Conservation (phyloP, 176 grass and related monocot genomes). For the Microstegium vimineum region DNA sequence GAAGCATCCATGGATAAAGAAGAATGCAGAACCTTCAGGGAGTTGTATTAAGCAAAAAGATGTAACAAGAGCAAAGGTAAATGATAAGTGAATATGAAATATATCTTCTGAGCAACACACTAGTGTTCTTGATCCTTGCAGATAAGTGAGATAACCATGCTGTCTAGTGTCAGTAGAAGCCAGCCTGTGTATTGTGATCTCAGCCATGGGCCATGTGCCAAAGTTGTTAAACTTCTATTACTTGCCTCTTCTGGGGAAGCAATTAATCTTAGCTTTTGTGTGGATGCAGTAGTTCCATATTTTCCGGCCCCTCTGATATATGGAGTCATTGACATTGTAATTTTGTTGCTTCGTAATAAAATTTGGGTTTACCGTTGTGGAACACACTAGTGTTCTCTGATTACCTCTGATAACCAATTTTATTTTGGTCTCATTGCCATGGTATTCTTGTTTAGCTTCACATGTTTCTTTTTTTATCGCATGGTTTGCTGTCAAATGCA, state of each 20-base stretch:
- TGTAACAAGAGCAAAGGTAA: neutral
- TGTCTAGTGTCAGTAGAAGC: neutral
- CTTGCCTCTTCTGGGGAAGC: neutral
- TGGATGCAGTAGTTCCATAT: neutral
- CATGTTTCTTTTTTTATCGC: neutral
- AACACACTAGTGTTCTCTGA: neutral
- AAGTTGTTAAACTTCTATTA: neutral
- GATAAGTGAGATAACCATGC: neutral
- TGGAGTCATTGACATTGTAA: neutral
- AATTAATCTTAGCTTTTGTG: neutral
- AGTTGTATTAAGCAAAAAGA: conserved; percentile 48
- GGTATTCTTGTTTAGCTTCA: neutral
- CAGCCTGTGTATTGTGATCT: neutral
- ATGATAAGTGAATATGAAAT: neutral
- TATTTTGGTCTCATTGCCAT: neutral
- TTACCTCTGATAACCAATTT: neutral
- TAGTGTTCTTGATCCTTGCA: neutral
- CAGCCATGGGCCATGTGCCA: neutral
- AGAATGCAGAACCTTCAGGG: conserved; percentile 78
- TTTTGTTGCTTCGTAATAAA: neutral
- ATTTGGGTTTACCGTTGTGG: neutral
- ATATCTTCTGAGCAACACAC: neutral
- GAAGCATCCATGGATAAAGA: conserved; percentile 80
- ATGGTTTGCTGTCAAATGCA: neutral
- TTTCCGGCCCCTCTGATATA: neutral